Evolutionary conservation across 495 filamentous ascomycete genomes (phyloP).

Genomic region (Letharia lupina): DNA sequence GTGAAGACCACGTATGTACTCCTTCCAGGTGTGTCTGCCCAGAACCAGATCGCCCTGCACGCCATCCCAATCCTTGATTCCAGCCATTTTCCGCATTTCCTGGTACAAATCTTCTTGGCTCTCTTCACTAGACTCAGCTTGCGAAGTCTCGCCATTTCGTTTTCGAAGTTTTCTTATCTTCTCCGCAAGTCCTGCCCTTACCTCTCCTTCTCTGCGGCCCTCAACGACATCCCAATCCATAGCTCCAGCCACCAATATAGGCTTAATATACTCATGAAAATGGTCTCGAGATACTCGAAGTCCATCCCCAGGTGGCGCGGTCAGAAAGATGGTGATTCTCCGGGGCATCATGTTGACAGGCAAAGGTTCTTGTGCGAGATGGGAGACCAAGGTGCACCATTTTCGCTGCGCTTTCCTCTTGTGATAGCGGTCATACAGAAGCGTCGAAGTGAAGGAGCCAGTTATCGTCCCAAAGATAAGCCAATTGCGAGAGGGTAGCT

Average conservation of each 20-base stretch:
- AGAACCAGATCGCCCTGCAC: constrained; percentile 77
- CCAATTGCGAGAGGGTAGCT: constrained; percentile 95
- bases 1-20: constrained; percentile 87
- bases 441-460: constrained; percentile 62
- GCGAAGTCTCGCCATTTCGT: constrained; percentile 41
- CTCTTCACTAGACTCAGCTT: constrained; percentile 33
- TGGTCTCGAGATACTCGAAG: constrained; percentile 77
- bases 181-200: constrained; percentile 74
- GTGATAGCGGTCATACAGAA: constrained; percentile 85
- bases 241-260: constrained; percentile 78
- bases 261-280: constrained; percentile 93
- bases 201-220: constrained; percentile 78
- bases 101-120: constrained; percentile 45
- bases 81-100: constrained; percentile 48
- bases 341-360: constrained; percentile 63
- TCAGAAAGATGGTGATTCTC: constrained; percentile 77
- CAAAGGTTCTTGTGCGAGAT: constrained; percentile 70
- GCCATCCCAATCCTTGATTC: constrained; percentile 62
- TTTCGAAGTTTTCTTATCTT: constrained; percentile 61
- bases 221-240: constrained; percentile 94
- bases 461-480: constrained; percentile 83
- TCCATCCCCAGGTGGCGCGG: constrained; percentile 78
- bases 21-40: constrained; percentile 93
- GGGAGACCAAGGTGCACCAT: constrained; percentile 83
- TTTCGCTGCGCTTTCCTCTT: constrained; percentile 74